Evolutionary conservation across 345 rosid genomes (phyloP), one percentile per base, ranked within the genome.

Genomic region (Abelmoschus esculentus): DNA sequence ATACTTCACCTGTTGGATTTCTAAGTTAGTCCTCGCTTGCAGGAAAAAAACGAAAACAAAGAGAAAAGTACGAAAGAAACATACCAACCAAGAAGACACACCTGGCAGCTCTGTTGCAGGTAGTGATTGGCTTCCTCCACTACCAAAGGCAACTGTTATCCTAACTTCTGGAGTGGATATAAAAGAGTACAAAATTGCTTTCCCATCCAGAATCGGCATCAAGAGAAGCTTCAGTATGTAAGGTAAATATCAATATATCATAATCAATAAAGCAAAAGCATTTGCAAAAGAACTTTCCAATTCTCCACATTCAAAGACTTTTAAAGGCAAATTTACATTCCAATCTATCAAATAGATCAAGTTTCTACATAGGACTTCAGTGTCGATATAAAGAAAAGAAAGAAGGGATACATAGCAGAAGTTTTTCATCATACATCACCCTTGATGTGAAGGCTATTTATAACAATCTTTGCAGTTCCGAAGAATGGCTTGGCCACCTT

Each of bases 81-180:
- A n/a, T 66, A 95, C 99, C 90, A 93, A 89, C 96, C 96, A 93
- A 73, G 97, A 87, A 65, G 98, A 91, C 75, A 93, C 97, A 6
- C 96, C 98, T 7, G 98, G 98, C 38, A 93, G 89, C 77, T 82
- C 98, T 8, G 97, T 93, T 8, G 91, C 96, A 22, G 98, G 98
- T 66, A 91, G 83, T 36, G 95, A 85, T 67, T 93, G 96, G 80
- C 96, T 91, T 76, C 95, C 97, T 18, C 99, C 97, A 78, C 97
- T 89, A 65, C 99, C 99, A 62, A 95, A 95, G 72, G 97, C 96
- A 74, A 95, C 80, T 78, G 97, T 93, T 40, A 91, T 86, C 78
- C 96, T 82, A 42, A 91, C 91, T 68, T 95, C 92, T 14, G 99
- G 99, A 40, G 76, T 76, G 3, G 96, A 84, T 55, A 88, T 79